phyloP scores from a whole-genome alignment of 1,139 yeast species.

The Yamadazyma siamensis region DNA sequence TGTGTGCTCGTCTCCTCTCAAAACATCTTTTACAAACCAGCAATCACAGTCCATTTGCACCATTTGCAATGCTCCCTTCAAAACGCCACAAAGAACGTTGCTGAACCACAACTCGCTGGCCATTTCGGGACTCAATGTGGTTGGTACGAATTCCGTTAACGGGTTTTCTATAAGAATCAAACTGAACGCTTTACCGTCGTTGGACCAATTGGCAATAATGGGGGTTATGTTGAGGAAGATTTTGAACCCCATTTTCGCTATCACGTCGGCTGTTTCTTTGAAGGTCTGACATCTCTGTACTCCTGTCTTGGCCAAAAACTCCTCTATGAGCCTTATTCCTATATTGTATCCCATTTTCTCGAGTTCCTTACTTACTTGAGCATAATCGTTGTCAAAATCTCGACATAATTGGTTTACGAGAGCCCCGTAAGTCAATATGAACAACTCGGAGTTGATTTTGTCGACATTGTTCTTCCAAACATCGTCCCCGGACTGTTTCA shows the following conservation, averaged over 20 bases:
- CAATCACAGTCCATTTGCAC: constrained; percentile 92
- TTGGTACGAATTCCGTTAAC: constrained; percentile 89
- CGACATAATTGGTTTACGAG: constrained; percentile 90
- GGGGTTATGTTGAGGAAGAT: constrained; percentile 85
- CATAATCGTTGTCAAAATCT: constrained; percentile 74
- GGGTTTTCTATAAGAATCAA: constrained; percentile 82
- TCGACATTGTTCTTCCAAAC: constrained; percentile 89
- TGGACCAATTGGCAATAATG: constrained; percentile 69
- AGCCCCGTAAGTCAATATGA: constrained; percentile 91
- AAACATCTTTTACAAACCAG: constrained; percentile 70
- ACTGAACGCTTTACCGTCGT: constrained; percentile 71
- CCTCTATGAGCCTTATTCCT: constrained; percentile 89
- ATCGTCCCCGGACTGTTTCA: constrained; percentile 82
- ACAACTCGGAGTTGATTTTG: constrained; percentile 87
- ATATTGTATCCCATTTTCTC: constrained; percentile 95
- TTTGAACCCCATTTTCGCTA: constrained; percentile 85
- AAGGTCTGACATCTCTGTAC: constrained; percentile 76
- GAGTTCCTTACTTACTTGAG: constrained; percentile 75
- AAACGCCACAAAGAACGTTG: constrained; percentile 83
- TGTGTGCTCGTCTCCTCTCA: constrained; percentile 81
- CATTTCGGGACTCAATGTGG: constrained; percentile 75
- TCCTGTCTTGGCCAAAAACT: constrained; percentile 84
- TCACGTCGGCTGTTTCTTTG: constrained; percentile 83
- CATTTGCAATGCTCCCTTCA: constrained; percentile 92
- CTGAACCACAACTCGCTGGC: constrained; percentile 85